A percentile compares a stretch with the other conserved stretches of the same genome.
These are phyloP conservation scores for Myriosclerotinia scirpicola DNA, from an alignment of 2,329 filamentous ascomycete genomes.

Conservation along the genomic window DNA sequence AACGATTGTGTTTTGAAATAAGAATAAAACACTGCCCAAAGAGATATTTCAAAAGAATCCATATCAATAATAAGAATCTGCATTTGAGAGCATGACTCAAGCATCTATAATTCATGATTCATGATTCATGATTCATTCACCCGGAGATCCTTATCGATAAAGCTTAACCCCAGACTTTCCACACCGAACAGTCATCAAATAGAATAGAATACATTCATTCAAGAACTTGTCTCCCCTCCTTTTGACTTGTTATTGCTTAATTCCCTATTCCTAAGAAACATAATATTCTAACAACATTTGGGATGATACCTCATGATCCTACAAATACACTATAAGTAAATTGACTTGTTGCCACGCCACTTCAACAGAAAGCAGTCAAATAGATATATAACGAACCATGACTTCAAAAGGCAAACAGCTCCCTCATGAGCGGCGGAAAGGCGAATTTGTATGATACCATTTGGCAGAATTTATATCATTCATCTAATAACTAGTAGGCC, in stretches of 20 bases:
- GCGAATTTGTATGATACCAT: slow-evolving; percentile 68
- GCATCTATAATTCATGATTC: neutral
- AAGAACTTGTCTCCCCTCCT: slow-evolving; percentile 2
- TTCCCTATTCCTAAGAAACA: neutral
- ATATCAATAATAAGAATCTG: too few species aligned
- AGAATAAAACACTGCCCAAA: too few species aligned
- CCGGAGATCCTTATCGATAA: slow-evolving; percentile 38
- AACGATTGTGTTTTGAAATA: too few species aligned
- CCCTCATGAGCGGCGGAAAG: slow-evolving; percentile 78
- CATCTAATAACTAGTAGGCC: slow-evolving; percentile 49
- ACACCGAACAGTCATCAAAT: slow-evolving; percentile 28
- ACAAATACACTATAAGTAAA: slow-evolving; percentile 26
- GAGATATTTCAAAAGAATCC: too few species aligned
- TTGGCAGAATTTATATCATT: neutral
- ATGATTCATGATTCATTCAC: slow-evolving; percentile 31
- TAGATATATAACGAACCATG: slow-evolving; percentile 41
- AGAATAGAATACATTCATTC: neutral
- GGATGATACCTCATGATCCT: slow-evolving; percentile 26
- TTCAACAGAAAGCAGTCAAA: neutral
- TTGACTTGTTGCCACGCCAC: neutral
- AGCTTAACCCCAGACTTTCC: slow-evolving; percentile 30
- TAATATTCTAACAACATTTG: neutral
- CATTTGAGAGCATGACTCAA: slow-evolving; percentile 31
- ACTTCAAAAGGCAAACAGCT: slow-evolving; percentile 58
- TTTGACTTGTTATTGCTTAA: neutral